A percentile compares a stretch with the other conserved stretches of the same genome.
These are phyloP conservation scores for Sporothrix brasiliensis DNA, from an alignment of 2,329 filamentous ascomycete species.

Conservation along the genomic window DNA sequence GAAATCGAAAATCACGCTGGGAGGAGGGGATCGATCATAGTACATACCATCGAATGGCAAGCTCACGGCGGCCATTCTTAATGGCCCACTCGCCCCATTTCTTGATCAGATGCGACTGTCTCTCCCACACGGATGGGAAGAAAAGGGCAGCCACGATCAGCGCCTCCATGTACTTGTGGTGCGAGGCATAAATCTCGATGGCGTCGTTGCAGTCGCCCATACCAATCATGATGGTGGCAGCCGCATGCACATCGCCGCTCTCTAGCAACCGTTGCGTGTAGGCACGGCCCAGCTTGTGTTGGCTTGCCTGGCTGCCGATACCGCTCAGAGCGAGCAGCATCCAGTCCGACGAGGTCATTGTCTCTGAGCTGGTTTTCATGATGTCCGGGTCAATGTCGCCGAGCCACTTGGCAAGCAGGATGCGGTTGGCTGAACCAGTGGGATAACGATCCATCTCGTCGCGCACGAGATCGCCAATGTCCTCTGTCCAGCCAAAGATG, in stretches of 20 bases:
- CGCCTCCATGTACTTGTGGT: slow-evolving; percentile 89
- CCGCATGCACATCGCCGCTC: slow-evolving; percentile 86
- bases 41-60: slow-evolving; percentile 78
- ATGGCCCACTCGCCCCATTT: slow-evolving; percentile 96
- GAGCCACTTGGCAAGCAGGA: slow-evolving; percentile 90
- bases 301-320: slow-evolving; percentile 75
- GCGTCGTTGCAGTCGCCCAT: slow-evolving; percentile 92
- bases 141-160: slow-evolving; percentile 82
- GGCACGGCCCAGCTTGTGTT: slow-evolving; percentile 86
- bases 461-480: slow-evolving; percentile 76
- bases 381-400: slow-evolving; percentile 81
- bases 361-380: slow-evolving; percentile 76
- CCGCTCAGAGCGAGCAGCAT: slow-evolving; percentile 91
- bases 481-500: slow-evolving; percentile 92
- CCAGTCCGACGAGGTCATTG: slow-evolving; percentile 95
- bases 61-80: slow-evolving; percentile 80
- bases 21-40: background rate
- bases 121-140: slow-evolving; percentile 85
- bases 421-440: slow-evolving; percentile 71
- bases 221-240: slow-evolving; percentile 88
- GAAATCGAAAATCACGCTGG: background rate
- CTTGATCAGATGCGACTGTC: slow-evolving; percentile 81
- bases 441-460: slow-evolving; percentile 81
- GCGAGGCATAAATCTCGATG: slow-evolving; percentile 93
- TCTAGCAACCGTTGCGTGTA: slow-evolving; percentile 90